Conservation (phyloP, 106 monocot species). For the Phalaenopsis equestris region DNA sequence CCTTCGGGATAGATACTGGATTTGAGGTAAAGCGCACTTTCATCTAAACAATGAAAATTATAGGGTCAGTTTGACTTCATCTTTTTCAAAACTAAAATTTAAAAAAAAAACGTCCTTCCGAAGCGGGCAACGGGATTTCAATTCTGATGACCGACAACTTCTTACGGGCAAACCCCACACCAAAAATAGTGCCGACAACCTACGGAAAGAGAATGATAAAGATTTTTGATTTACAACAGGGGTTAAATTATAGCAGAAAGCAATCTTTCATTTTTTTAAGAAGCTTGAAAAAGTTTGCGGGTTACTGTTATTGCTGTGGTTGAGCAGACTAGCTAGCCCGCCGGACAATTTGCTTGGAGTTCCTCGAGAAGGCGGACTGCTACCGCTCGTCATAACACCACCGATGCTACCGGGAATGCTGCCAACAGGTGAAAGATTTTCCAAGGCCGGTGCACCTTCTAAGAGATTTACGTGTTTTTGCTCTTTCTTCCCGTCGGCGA, state of each 20-base stretch:
- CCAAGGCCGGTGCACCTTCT: slow-evolving; percentile 14
- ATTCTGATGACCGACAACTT: too few species aligned
- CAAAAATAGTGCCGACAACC: too few species aligned
- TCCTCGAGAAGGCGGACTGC: slow-evolving; percentile 59
- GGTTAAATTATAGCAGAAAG: neutral
- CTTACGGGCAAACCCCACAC: too few species aligned
- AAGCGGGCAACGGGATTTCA: too few species aligned
- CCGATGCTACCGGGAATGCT: neutral
- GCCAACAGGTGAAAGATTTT: slow-evolving; percentile 9
- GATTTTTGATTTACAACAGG: too few species aligned
- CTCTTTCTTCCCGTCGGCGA: slow-evolving; percentile 50
- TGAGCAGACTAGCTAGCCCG: slow-evolving; percentile 43
- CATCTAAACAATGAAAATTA: too few species aligned
- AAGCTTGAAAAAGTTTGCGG: slow-evolving; percentile 43
- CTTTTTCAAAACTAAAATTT: too few species aligned
- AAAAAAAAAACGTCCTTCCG: too few species aligned
- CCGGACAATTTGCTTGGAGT: slow-evolving; percentile 57
- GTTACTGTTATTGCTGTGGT: slow-evolving; percentile 41
- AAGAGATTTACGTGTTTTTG: slow-evolving; percentile 16
- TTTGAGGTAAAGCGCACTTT: too few species aligned
- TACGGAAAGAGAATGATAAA: too few species aligned
- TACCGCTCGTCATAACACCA: slow-evolving; percentile 13
- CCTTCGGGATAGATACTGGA: too few species aligned
- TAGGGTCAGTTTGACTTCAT: too few species aligned
- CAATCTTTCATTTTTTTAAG: slow-evolving; percentile 50